Evolutionary conservation across 768 basidiomycete species (phyloP), one percentile per base, ranked within the genome.

Genomic region (Nidularia sp.): DNA sequence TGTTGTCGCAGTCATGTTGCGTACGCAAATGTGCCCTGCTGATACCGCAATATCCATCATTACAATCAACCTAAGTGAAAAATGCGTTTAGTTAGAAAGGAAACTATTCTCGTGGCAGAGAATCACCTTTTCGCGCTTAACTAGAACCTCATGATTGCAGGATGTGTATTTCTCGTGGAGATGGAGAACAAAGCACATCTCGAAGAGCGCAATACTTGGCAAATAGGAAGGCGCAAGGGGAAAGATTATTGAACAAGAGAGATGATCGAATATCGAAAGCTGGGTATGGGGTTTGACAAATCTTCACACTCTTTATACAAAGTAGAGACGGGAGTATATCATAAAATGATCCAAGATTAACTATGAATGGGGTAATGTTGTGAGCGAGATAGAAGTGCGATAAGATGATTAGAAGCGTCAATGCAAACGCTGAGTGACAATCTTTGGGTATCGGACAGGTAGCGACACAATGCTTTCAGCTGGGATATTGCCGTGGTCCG

Each of bases 51-150:
- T 57, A 54, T 29, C 53, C 49, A 2, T 50, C 51, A 46, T 74
- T 70, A 55, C 81, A 84, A 55, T 83, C 82, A 12, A 83, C 65
- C 81, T 83, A 49, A 29, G 25, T 45, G 45, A 10, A 13, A 32
- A 32, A 41, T 41, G 5, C 39, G 13, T 13, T 48, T 7, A 33
- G 4, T 13, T 31, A 15, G n/a, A 15, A 15, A 32, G n/a, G 18
- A 25, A 29, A 39, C 34, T 41, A 32, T 33, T 29, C 25, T 29
- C 25, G 45, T 33, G 31, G 4, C 34, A 32, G n/a, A 45, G 8
- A 18, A 43, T 2, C 12, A 66, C 66, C 54, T 59, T 60, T 31
- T 60, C 45, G 43, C 65, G 50, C 9, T 50, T 47, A 6, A 54
- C 56, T n/a, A 64, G 54, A 39, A 56, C 47, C 8, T 60, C 36